Percentiles rank a stretch among this genome's conserved stretches.
These are phyloP conservation scores for Rubia tinctorum DNA, from an alignment of 305 asterid genomes.

Conservation along the genomic window DNA sequence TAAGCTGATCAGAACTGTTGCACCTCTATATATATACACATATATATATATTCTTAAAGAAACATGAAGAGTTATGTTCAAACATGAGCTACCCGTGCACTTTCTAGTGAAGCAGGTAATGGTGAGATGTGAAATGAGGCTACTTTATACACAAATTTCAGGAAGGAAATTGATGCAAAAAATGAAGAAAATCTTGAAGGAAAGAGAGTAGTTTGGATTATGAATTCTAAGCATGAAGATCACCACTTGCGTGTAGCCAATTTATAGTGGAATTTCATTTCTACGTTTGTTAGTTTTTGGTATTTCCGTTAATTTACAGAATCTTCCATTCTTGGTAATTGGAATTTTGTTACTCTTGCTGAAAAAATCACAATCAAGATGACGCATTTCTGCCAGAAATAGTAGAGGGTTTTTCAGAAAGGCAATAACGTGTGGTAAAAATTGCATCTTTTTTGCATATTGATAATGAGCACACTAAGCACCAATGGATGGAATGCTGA, in stretches of 20 bases:
- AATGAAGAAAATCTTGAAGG: not conserved
- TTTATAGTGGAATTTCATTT: not conserved
- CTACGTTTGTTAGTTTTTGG: conserved; percentile 11
- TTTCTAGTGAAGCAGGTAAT: not conserved
- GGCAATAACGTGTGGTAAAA: conserved; percentile 5
- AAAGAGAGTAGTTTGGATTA: conserved; percentile 1
- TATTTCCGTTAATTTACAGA: not conserved
- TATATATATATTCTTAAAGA: not conserved
- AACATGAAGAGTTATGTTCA: conserved; percentile 5
- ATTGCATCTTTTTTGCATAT: not conserved
- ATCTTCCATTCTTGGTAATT: conserved; percentile 2
- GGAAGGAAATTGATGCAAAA: not conserved
- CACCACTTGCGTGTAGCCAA: not conserved
- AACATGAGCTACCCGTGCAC: not conserved
- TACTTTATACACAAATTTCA: not conserved
- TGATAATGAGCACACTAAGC: conserved; percentile 14
- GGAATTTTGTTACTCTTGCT: not conserved
- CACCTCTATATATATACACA: no score
- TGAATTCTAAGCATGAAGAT: conserved; percentile 5
- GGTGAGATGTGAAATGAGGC: conserved; percentile 7
- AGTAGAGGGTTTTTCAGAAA: not conserved
- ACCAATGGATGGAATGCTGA: conserved; percentile 14
- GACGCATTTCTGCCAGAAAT: not conserved
- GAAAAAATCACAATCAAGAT: not conserved
- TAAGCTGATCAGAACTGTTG: not conserved